These are phyloP conservation scores for Pythium apleroticum DNA, from an alignment of 352 stramenopile species.

Conservation along the genomic window DNA sequence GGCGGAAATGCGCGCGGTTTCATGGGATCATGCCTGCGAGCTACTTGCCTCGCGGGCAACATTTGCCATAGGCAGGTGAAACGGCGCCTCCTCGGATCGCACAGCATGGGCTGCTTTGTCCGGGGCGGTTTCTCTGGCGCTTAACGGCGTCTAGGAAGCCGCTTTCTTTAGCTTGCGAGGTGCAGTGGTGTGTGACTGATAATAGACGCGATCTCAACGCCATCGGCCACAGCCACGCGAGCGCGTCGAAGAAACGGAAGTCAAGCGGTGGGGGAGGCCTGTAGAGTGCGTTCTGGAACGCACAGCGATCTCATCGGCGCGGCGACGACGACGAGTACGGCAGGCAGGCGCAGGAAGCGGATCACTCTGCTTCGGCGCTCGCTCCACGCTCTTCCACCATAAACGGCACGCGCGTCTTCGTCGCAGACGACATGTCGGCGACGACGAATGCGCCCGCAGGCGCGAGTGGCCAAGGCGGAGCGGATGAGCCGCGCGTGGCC, in stretches of 20 bases:
- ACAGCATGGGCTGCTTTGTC: neutral
- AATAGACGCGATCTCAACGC: too few species aligned
- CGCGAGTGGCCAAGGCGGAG: neutral
- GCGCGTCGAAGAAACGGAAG: neutral
- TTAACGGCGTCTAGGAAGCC: neutral
- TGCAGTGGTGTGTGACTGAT: neutral
- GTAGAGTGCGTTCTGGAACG: neutral
- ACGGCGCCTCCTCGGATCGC: neutral
- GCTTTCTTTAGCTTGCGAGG: neutral
- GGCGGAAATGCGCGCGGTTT: too few species aligned
- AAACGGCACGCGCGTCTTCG: constrained; percentile 22
- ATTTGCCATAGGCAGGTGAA: neutral
- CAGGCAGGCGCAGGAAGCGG: neutral
- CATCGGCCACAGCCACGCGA: too few species aligned
- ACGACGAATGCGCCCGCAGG: neutral
- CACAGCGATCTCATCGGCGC: neutral
- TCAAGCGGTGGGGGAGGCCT: neutral
- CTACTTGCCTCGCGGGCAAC: too few species aligned
- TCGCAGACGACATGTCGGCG: constrained; percentile 21
- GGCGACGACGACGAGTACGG: neutral
- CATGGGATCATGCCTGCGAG: neutral
- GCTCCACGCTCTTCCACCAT: constrained; percentile 15
- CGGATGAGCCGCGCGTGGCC: constrained; percentile 33
- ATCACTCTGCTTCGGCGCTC: constrained; percentile 1
- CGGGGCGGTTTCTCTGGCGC: neutral